A percentile compares a stretch with the other conserved stretches of the same genome.
phyloP scores from a whole-genome alignment of 176 grass and related monocot genomes.

The Carex scoparia region DNA sequence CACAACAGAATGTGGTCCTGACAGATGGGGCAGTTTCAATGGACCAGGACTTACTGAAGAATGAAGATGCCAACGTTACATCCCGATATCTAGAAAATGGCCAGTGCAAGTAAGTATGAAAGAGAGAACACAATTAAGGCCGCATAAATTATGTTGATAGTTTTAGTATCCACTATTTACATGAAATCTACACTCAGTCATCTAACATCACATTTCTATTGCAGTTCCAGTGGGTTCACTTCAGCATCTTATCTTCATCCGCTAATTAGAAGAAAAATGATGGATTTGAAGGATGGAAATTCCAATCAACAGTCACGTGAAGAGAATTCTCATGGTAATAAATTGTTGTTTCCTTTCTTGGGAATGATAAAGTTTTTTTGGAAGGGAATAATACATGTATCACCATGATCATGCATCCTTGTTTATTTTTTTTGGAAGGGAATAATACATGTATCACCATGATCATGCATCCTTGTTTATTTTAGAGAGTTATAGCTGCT shows the following conservation, averaged over 20 bases:
- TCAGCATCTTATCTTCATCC: constrained; percentile 65
- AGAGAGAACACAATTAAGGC: background rate
- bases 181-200: background rate
- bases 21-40: constrained; percentile 29
- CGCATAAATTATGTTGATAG: background rate
- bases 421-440: background rate
- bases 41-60: constrained; percentile 35
- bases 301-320: constrained; percentile 38
- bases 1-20: constrained; percentile 12
- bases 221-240: constrained; percentile 48
- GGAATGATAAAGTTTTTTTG: background rate
- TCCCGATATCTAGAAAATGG: background rate
- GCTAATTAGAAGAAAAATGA: constrained; percentile 71
- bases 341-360: background rate
- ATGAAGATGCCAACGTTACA: constrained; percentile 5
- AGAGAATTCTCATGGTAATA: constrained; percentile 45
- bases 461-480: background rate
- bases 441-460: background rate
- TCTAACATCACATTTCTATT: background rate
- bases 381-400: background rate
- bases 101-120: constrained; percentile 34
- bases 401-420: background rate
- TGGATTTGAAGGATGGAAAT: constrained; percentile 33
- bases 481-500: background rate
- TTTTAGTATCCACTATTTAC: background rate